Base-by-base conservation (phyloP, 495 filamentous ascomycete species). In the Venustampulla echinocandica region DNA sequence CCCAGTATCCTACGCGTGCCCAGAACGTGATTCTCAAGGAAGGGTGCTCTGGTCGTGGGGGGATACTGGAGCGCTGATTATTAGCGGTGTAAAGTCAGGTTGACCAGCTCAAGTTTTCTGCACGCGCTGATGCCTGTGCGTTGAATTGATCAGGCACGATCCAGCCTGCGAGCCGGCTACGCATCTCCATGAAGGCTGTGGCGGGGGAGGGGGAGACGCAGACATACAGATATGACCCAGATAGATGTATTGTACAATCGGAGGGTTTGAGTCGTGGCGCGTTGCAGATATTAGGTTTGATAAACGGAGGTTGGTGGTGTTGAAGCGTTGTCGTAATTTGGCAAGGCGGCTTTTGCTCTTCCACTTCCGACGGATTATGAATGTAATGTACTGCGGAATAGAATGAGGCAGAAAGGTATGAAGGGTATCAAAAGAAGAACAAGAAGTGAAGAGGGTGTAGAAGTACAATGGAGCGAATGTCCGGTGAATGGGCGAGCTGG, bases 371-470 rank as follows among this genome's bases (percentile, higher is more conserved):
- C 18, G 7, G 44, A 37, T 32, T 36, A 41, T 44, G 40, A 18
- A 24, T 23, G 14, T 3, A 34, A 39, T n/a, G 15, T 28, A 46
- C 23, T 14, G 43, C n/a, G 30, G 13, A 15, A 1, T 10, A 23
- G 39, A 14, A 35, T 27, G 9, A 22, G 14, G 19, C 14, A n/a
- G 18, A 17, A 42, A 49, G 42, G 25, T 42, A 37, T 32, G n/a
- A n/a, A 42, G 52, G 52, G 52, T 54, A 54, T 54, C 52, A 50
- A 54, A 50, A 50, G 42, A 54, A 49, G 45, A 46, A 45, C 40
- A 46, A 50, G 52, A 54, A 54, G 19, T 41, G 43, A 49, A 46
- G 43, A 13, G 21, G 6, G 24, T 25, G 35, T 54, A 49, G 41
- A 54, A 49, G 40, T 46, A 49, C 46, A 54, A 32, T 41, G 23